These are phyloP conservation scores for Stereum hirsutum DNA, from an alignment of 1,284 basidiomycete genomes.

Conservation along the genomic window DNA sequence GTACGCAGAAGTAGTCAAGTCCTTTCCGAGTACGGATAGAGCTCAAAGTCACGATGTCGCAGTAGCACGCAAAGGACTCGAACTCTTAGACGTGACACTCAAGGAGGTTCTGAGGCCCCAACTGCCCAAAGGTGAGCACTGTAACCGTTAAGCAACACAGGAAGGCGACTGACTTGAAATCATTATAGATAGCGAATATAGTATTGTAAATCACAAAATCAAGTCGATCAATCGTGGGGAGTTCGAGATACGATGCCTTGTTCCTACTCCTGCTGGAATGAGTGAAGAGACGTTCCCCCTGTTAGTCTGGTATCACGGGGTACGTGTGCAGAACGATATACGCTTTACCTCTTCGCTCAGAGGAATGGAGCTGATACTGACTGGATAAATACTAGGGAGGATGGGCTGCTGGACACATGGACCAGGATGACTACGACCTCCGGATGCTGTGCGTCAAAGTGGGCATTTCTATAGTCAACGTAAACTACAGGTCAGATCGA, in stretches of 20 bases:
- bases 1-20: no score
- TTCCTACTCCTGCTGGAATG: slow-evolving; percentile 1
- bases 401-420: slow-evolving; percentile 1
- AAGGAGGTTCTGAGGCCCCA: no score
- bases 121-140: no score
- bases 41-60: no score
- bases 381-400: background rate
- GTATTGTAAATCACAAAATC: no score
- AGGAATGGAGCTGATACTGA: background rate
- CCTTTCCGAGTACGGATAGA: no score
- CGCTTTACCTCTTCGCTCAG: background rate
- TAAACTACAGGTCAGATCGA: slow-evolving; percentile 1
- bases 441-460: background rate
- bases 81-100: no score
- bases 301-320: slow-evolving; percentile 7
- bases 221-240: no score
- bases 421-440: slow-evolving; percentile 2
- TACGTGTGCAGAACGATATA: slow-evolving; percentile 4
- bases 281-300: slow-evolving; percentile 1
- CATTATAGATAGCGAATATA: no score
- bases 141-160: no score
- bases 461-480: slow-evolving; percentile 1
- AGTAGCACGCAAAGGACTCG: no score
- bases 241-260: slow-evolving; percentile 1
- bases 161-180: no score